Conservation (phyloP, 2,329 filamentous ascomycete species). For the Trichoderma sp. region DNA sequence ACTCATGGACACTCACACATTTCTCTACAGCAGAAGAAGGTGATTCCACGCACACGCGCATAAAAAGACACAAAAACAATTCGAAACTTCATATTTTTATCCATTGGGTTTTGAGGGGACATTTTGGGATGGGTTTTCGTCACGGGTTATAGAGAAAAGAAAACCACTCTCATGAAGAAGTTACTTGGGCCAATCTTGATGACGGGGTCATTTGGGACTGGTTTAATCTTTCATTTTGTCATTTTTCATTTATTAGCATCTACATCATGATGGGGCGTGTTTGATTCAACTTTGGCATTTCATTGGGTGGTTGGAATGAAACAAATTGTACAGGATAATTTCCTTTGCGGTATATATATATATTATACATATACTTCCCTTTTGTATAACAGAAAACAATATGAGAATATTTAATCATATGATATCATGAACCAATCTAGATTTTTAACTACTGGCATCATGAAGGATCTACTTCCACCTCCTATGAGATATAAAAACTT, state of each 20-base stretch:
- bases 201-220: neutral
- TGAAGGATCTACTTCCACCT: neutral
- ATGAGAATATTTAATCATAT: neutral
- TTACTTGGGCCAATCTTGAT: neutral
- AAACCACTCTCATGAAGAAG: neutral
- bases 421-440: neutral
- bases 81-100: neutral
- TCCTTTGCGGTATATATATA: neutral
- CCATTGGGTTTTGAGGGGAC: neutral
- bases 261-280: conserved; percentile 13
- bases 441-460: neutral
- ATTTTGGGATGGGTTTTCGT: neutral
- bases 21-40: neutral
- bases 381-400: conserved; percentile 4
- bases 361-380: neutral
- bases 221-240: neutral
- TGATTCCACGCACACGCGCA: neutral
- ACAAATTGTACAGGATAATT: neutral
- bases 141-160: conserved; percentile 9
- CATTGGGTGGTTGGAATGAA: neutral
- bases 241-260: neutral
- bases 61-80: neutral
- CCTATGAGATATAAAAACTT: neutral
- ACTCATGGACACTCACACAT: conserved; percentile 3
- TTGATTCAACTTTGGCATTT: conserved; percentile 9